phyloP scores from a whole-genome alignment of 805 yeast genomes.

The Kluyveromyces dobzhanskii region DNA sequence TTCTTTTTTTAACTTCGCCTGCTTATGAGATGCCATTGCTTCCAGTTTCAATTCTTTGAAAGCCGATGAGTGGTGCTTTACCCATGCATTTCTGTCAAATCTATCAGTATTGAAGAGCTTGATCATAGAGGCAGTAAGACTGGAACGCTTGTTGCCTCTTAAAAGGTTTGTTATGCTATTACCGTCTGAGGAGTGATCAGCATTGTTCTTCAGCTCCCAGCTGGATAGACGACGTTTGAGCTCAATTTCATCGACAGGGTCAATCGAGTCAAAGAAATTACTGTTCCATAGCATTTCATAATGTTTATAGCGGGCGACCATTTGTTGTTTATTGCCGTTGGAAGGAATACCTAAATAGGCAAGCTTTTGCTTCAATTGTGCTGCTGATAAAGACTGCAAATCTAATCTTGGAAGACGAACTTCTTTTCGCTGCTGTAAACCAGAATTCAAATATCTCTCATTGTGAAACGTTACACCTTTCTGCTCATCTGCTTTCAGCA shows the following conservation, averaged over 20 bases:
- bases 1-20: conserved; percentile 1
- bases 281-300: conserved; percentile 74
- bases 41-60: conserved; percentile 32
- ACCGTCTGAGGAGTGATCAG: conserved; percentile 13
- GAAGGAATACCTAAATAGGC: conserved; percentile 46
- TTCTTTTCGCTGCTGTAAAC: conserved; percentile 16
- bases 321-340: conserved; percentile 51
- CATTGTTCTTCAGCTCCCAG: conserved; percentile 49
- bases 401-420: conserved; percentile 56
- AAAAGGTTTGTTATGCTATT: conserved; percentile 17
- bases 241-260: conserved; percentile 50
- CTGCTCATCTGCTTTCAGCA: conserved; percentile 9
- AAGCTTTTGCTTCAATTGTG: conserved; percentile 56
- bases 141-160: conserved; percentile 36
- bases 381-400: conserved; percentile 47
- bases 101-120: conserved; percentile 36
- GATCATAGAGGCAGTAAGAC: conserved; percentile 29
- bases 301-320: conserved; percentile 69
- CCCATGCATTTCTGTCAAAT: conserved; percentile 41
- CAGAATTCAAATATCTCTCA: conserved; percentile 43
- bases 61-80: conserved; percentile 31
- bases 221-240: conserved; percentile 48
- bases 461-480: conserved; percentile 36
- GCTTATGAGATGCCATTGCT: conserved; percentile 28
- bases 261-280: conserved; percentile 56